phyloP scores from a whole-genome alignment of 768 basidiomycete genomes.

The Leccinum broughii region DNA sequence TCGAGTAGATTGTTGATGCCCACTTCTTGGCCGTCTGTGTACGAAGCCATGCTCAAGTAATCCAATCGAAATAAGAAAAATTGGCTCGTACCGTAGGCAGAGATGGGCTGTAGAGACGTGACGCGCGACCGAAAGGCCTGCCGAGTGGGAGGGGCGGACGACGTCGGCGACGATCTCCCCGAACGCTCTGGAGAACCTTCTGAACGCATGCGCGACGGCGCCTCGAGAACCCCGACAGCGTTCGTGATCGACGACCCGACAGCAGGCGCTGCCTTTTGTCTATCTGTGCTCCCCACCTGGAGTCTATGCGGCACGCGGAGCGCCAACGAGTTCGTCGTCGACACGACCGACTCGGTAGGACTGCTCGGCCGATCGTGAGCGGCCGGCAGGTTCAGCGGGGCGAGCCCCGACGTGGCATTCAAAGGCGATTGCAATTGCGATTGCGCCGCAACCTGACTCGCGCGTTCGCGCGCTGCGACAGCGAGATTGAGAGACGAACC shows the following conservation, averaged over 20 bases:
- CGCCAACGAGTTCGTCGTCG: conserved; percentile 64
- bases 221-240: conserved; percentile 80
- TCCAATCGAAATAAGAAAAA: neutral
- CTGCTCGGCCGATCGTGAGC: conserved; percentile 63
- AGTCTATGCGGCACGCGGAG: conserved; percentile 59
- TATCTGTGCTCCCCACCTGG: conserved; percentile 71
- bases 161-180: conserved; percentile 75
- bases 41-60: conserved; percentile 2
- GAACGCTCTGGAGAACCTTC: conserved; percentile 73
- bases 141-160: conserved; percentile 56
- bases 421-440: conserved; percentile 9
- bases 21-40: conserved; percentile 87
- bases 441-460: conserved; percentile 30
- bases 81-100: conserved; percentile 61
- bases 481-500: conserved; percentile 57
- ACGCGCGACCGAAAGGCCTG: conserved; percentile 48
- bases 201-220: conserved; percentile 63
- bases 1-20: conserved; percentile 89
- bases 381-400: conserved; percentile 19
- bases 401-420: conserved; percentile 18
- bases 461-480: conserved; percentile 44
- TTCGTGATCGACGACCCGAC: conserved; percentile 83
- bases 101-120: conserved; percentile 59
- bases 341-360: conserved; percentile 81
- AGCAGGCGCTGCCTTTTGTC: conserved; percentile 87